Evolutionary conservation across 371 early-diverging fungal genomes (phyloP), one percentile per base, ranked within the genome.

Genomic region (Syncephalastrum sp.): DNA sequence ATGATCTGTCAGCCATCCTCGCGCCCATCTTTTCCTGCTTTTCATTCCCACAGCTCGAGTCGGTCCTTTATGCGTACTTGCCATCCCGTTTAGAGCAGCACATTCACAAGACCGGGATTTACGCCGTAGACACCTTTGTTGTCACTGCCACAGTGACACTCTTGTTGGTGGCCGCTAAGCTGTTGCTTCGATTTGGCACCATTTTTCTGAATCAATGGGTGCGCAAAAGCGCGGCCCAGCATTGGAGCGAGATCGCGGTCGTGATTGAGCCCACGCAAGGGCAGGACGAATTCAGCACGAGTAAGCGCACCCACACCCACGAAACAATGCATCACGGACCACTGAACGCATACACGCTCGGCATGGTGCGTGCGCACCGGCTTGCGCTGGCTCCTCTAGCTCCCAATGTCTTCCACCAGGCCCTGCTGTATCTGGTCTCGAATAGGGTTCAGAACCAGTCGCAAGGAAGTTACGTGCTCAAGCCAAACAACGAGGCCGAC

Each of bases 111-210:
- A 68, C 68, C 13, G 63, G 63, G 5, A 60, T 72, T n/a, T 72
- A 72, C 43, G 52, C 68, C 16, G 68, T 72, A 1, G 72, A 72
- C 38, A 65, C 65, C 17, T 72, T 72, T 57, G 29, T 68, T 13
- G 59, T 68, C 53, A 72, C 63, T 3, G 66, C 68, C 10, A 55
- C 57, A 2, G 66, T 68, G 2, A 65, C 72, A 1, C 25, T 65
- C n/a, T 33, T 72, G n/a, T 49, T 72, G 13, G 56, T 64, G 10
- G 59, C 50, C 48, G 55, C 55, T 27, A 70, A 61, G 47, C 23
- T 72, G 3, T 10, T 33, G 38, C 38, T 33, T 10, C 38, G 38
- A 33, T 33, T 33, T 10, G 38, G 38, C 10, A 33, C 38, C 10
- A 5, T 33, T 33, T 10, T 33, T 2, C 12, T 33, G 38, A 33